Percentiles rank a stretch among this genome's conserved stretches.
Evolutionary conservation across 2,329 filamentous ascomycete genomes (phyloP).

Genomic region (Atkinsonella hypoxylon): DNA sequence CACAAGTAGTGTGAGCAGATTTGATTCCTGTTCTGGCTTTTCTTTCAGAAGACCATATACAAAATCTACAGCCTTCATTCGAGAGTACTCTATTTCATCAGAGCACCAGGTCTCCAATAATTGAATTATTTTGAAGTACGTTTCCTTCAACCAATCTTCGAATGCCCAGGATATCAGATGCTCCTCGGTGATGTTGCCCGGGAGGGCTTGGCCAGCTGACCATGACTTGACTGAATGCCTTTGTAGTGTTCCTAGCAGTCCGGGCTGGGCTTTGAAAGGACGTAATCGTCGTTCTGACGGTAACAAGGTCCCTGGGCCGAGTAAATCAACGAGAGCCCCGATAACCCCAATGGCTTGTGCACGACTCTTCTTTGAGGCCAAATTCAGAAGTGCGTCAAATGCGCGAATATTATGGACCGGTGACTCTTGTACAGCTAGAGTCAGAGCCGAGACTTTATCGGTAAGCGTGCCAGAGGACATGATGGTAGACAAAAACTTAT

Average conservation of each 20-base stretch:
- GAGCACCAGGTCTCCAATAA: conserved; percentile 86
- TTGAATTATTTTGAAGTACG: conserved; percentile 88
- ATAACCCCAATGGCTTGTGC: conserved; percentile 88
- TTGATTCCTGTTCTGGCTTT: conserved; percentile 95
- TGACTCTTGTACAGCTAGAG: conserved; percentile 88
- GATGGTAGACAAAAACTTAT: conserved; percentile 94
- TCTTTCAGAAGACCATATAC: conserved; percentile 86
- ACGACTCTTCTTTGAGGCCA: conserved; percentile 89
- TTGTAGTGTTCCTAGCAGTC: conserved; percentile 59
- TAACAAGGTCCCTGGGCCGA: conserved; percentile 77
- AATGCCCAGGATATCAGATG: conserved; percentile 84
- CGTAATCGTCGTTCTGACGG: conserved; percentile 72
- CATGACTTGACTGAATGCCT: conserved; percentile 46
- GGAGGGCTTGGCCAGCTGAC: conserved; percentile 58
- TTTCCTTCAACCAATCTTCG: conserved; percentile 89
- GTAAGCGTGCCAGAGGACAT: conserved; percentile 94
- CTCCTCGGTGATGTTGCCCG: conserved; percentile 57
- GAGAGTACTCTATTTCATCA: conserved; percentile 90
- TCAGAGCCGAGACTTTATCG: conserved; percentile 92
- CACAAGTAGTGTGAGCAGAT: conserved; percentile 77
- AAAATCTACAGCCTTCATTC: conserved; percentile 78
- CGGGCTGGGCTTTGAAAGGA: conserved; percentile 69
- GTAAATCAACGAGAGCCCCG: conserved; percentile 83
- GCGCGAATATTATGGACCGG: conserved; percentile 86
- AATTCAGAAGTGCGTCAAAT: conserved; percentile 66